Percentiles rank a stretch among this genome's conserved stretches.
phyloP scores from a whole-genome alignment of 2,329 filamentous ascomycete species.

The Alternaria sp. region DNA sequence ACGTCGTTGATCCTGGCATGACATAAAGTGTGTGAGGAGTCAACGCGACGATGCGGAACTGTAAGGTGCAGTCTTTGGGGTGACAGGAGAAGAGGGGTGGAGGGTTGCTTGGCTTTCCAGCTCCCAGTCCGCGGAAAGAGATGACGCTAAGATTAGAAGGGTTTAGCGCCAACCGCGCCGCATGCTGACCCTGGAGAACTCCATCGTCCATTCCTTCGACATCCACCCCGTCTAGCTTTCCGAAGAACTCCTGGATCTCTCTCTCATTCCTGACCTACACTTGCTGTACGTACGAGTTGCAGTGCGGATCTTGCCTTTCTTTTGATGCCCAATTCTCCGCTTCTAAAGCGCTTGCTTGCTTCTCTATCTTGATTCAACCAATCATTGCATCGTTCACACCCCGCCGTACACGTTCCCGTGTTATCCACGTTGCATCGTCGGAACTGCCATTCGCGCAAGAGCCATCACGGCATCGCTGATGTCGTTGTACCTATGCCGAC shows the following conservation, averaged over 20 bases:
- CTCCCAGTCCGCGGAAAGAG: background rate
- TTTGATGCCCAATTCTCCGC: background rate
- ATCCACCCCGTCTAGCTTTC: background rate
- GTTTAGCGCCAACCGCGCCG: background rate
- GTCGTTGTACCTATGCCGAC: background rate
- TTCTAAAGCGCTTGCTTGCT: background rate
- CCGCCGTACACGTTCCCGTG: background rate
- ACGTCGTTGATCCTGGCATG: background rate
- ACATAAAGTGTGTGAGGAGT: background rate
- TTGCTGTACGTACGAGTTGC: background rate
- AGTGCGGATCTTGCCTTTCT: background rate
- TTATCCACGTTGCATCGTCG: background rate
- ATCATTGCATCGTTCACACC: background rate
- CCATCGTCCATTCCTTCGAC: background rate
- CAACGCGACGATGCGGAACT: background rate
- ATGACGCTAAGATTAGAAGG: background rate
- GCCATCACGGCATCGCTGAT: background rate
- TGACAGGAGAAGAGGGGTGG: background rate
- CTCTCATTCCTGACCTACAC: background rate
- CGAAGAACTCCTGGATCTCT: background rate
- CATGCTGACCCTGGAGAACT: background rate
- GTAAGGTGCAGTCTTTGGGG: background rate
- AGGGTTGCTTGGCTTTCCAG: background rate
- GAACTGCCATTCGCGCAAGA: background rate
- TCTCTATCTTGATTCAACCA: background rate